Percentiles rank a stretch among this genome's conserved stretches.
phyloP scores from a whole-genome alignment of 169 alveolate genomes.

The Plasmodium fragile region DNA sequence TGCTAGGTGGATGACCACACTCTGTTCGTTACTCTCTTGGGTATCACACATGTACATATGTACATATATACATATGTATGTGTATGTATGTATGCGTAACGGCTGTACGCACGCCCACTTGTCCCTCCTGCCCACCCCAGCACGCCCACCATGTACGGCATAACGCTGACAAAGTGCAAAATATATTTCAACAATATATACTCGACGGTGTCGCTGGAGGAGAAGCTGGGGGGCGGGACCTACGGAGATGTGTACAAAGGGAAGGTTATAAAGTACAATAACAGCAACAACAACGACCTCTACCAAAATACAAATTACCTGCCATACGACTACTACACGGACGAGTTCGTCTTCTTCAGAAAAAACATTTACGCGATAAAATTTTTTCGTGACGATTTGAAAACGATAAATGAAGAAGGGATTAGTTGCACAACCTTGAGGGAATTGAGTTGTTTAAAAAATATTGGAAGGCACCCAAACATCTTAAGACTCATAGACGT shows the following conservation, averaged over 20 bases:
- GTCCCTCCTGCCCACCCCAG: neutral
- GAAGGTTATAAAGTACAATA: constrained; percentile 34
- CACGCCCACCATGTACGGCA: constrained; percentile 34
- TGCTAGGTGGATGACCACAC: neutral
- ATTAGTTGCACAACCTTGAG: constrained; percentile 90
- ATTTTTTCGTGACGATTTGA: constrained; percentile 89
- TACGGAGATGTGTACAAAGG: constrained; percentile 94
- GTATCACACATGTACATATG: neutral
- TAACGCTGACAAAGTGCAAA: constrained; percentile 66
- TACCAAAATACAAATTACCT: constrained; percentile 28
- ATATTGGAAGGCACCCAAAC: constrained; percentile 85
- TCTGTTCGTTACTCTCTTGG: neutral
- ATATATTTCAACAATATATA: constrained; percentile 52
- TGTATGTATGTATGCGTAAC: no score
- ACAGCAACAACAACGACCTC: constrained; percentile 38
- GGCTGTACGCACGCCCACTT: neutral
- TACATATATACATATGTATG: no score
- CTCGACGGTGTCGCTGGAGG: constrained; percentile 78
- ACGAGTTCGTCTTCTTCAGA: constrained; percentile 48
- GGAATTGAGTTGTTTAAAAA: constrained; percentile 89
- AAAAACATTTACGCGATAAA: constrained; percentile 86
- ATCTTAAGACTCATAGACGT: constrained; percentile 84
- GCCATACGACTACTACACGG: constrained; percentile 72
- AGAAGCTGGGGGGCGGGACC: constrained; percentile 92
- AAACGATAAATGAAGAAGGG: constrained; percentile 91